These are phyloP conservation scores for Rhododendron simsii DNA, from an alignment of 148 eudicot genomes.

Conservation along the genomic window DNA sequence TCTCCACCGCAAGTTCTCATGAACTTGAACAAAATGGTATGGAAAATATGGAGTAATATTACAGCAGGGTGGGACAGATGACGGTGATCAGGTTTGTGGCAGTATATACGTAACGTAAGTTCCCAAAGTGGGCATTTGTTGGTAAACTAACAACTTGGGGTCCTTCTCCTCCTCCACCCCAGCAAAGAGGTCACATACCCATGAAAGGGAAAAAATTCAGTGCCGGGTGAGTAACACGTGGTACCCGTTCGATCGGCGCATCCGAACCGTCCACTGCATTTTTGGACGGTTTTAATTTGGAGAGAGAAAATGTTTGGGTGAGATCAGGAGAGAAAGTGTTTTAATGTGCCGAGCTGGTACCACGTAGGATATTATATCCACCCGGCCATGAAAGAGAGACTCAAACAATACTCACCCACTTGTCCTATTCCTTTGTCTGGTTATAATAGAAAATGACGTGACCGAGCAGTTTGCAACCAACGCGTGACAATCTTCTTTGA, in stretches of 20 bases:
- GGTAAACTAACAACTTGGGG: neutral
- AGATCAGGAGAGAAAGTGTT: no score
- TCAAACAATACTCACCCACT: neutral
- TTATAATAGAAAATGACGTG: neutral
- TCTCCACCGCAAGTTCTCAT: neutral
- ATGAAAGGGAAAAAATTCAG: no score
- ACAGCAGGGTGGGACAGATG: neutral
- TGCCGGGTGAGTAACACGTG: no score
- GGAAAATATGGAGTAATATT: neutral
- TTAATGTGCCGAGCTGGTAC: fast-evolving
- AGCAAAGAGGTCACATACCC: no score
- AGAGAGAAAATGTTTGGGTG: no score
- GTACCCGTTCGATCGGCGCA: no score
- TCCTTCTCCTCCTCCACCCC: neutral
- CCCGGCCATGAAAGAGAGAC: neutral
- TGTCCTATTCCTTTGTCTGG: neutral
- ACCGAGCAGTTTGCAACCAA: neutral
- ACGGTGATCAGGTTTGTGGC: neutral
- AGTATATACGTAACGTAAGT: neutral
- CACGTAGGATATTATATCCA: no score
- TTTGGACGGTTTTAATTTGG: no score
- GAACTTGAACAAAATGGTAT: neutral
- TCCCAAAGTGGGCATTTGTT: neutral
- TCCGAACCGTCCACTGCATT: no score
- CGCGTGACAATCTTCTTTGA: neutral